phyloP scores from a whole-genome alignment of 768 basidiomycete species.

The Panaeolus cyanescens region DNA sequence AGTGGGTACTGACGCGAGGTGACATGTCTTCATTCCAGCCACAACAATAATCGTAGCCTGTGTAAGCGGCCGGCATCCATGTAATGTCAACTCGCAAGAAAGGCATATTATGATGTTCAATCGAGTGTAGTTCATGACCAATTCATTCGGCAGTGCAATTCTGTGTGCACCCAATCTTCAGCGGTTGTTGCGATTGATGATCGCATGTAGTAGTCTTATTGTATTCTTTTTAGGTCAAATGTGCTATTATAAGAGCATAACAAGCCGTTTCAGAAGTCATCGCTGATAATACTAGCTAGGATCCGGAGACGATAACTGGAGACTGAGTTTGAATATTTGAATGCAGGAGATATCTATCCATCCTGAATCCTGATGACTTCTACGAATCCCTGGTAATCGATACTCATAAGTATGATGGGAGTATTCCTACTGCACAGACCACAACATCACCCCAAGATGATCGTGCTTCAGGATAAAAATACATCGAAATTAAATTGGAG shows the following conservation, averaged over 20 bases:
- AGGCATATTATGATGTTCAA: not conserved
- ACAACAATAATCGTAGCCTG: too few species aligned
- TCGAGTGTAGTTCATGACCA: not conserved
- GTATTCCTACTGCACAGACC: not conserved
- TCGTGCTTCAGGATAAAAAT: constrained; percentile 1
- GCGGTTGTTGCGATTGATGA: not conserved
- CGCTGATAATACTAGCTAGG: too few species aligned
- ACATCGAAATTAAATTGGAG: not conserved
- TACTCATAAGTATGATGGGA: too few species aligned
- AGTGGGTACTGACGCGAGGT: not conserved
- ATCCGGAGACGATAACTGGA: too few species aligned
- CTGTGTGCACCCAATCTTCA: not conserved
- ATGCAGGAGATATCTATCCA: too few species aligned
- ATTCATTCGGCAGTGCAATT: not conserved
- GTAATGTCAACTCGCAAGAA: not conserved
- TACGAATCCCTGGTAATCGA: too few species aligned
- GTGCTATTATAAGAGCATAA: too few species aligned
- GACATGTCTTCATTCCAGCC: not conserved
- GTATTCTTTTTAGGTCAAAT: not conserved
- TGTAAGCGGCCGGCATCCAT: not conserved
- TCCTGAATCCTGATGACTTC: too few species aligned
- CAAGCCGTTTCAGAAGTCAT: too few species aligned
- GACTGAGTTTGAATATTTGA: too few species aligned
- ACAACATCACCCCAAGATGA: not conserved
- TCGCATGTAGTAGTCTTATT: not conserved